These are phyloP conservation scores for Solanum sejunctum DNA, from an alignment of 257 asterid species.

Conservation along the genomic window DNA sequence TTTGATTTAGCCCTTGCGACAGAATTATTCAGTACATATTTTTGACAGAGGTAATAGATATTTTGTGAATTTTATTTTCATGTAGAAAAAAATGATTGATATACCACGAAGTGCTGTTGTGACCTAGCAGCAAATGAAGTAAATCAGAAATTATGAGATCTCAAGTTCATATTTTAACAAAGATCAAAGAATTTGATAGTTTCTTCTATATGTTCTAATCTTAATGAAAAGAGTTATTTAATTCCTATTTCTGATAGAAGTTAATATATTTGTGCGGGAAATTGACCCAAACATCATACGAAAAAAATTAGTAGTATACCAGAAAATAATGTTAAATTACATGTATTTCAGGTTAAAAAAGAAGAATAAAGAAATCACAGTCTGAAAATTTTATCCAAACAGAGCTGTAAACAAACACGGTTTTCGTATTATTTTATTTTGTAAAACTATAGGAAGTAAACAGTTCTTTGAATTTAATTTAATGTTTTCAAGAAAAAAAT, in stretches of 20 bases:
- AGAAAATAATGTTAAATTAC: constrained; percentile 1
- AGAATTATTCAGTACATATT: not conserved
- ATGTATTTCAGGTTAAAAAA: not conserved
- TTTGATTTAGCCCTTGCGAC: not conserved
- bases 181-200: not conserved
- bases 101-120: not conserved
- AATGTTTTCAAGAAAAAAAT: not conserved
- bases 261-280: not conserved
- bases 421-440: not conserved
- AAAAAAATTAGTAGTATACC: not conserved
- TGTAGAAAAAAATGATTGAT: not conserved
- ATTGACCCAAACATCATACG: not conserved
- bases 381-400: not conserved
- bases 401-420: not conserved
- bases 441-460: not conserved
- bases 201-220: not conserved
- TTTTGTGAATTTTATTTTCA: not conserved
- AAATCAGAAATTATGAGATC: not conserved
- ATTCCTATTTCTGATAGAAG: accelerated
- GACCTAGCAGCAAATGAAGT: not conserved
- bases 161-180: not conserved
- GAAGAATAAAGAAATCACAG: not conserved
- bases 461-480: not conserved
- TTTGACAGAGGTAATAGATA: not conserved
- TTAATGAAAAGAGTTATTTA: not conserved